These are phyloP conservation scores for Ogataea zsoltii DNA, from an alignment of 805 yeast species.

Conservation along the genomic window DNA sequence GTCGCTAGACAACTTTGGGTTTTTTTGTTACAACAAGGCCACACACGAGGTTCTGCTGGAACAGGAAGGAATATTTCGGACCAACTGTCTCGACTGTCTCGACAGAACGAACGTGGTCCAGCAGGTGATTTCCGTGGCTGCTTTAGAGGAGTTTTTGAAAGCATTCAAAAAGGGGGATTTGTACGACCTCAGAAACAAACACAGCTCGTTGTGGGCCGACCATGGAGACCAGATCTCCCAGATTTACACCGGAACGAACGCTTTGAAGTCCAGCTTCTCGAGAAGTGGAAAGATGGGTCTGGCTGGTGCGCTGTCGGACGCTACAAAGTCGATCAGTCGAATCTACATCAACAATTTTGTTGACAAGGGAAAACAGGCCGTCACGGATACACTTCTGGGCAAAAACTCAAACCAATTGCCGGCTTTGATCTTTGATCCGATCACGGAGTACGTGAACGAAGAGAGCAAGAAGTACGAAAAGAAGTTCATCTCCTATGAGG, in stretches of 20 bases:
- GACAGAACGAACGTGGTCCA: conserved; percentile 92
- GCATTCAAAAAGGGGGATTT: conserved; percentile 32
- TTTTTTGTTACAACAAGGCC: conserved; percentile 68
- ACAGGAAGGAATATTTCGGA: conserved; percentile 89
- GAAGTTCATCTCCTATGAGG: conserved; percentile 60
- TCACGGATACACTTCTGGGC: conserved; percentile 85
- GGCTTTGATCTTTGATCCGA: conserved; percentile 83
- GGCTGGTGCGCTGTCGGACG: conserved; percentile 97
- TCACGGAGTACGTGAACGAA: conserved; percentile 76
- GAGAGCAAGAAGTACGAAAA: conserved; percentile 51
- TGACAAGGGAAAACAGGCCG: conserved; percentile 87
- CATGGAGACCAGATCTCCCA: conserved; percentile 96
- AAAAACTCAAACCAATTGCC: conserved; percentile 67
- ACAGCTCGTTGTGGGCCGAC: conserved; percentile 94
- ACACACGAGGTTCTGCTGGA: conserved; percentile 58
- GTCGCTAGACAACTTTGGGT: conserved; percentile 77
- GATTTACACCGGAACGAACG: conserved; percentile 97
- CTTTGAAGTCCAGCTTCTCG: conserved; percentile 90
- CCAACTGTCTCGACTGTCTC: conserved; percentile 92
- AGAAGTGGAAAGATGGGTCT: conserved; percentile 94
- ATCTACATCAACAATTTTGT: conserved; percentile 95
- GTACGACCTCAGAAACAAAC: conserved; percentile 64
- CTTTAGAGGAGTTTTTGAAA: conserved; percentile 56
- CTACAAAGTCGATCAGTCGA: conserved; percentile 91
- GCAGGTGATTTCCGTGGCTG: conserved; percentile 75